Evolutionary conservation across 768 basidiomycete species (phyloP), one percentile per base, ranked within the genome.

Genomic region (Mycena crocata): DNA sequence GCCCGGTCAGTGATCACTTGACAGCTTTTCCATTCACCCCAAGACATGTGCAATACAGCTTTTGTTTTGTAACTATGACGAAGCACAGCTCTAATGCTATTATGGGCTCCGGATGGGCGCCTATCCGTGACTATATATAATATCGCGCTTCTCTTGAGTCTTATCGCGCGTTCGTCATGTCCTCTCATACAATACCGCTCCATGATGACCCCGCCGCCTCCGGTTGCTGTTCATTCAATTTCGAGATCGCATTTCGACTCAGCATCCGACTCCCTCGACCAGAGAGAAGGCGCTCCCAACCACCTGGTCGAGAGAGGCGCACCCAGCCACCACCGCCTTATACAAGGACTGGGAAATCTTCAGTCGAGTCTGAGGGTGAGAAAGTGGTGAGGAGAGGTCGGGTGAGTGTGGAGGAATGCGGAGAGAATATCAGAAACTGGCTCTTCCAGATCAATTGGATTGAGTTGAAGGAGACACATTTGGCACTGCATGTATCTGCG

Each of bases 361-460:
- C 15, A 5, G 51, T 28, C 17, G 23, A 55, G 5, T 12, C 14
- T 7, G 30, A 26, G 15, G 23, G 8, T n/a, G n/a, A n/a, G 24
- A 24, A 17, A 32, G 44, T 44, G 7, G 44, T 45, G 17, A 39
- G 37, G 40, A 21, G 21, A 8, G 64, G 64, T 17, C 57, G 42
- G 23, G 64, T 66, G 23, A 42, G 44, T 35, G 64, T 48, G n/a
- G 44, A 48, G 21, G 50, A 59, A 5, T 23, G 6, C 21, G 42
- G 44, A 30, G 7, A 39, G 32, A 30, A 10, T 14, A 44, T 32
- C 2, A 44, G 48, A 55, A 54, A 26, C 57, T 60, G 64, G 57
- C 24, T 21, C 50, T 58, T 45, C 50, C 45, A 32, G 4, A 19
- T 32, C 12, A 46, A 56, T 15, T 60, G 64, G 64, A 50, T 66